Evolutionary conservation across 73 alveolate species (phyloP).

Genomic region (Tetrahymena malaccensis): DNA sequence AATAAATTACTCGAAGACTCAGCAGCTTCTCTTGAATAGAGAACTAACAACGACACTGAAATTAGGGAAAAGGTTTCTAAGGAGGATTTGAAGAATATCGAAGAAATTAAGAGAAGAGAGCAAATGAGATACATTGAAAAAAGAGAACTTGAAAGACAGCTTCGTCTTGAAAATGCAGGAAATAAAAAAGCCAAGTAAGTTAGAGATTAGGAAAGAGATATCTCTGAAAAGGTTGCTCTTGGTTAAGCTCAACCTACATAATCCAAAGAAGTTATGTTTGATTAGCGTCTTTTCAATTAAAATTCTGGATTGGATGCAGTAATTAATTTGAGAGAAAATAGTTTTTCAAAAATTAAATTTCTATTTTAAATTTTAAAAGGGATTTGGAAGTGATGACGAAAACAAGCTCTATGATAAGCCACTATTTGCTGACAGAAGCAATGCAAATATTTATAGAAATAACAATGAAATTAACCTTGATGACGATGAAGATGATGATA

Average conservation of each 20-base stretch:
- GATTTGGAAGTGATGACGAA: neutral
- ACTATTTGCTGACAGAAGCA: neutral
- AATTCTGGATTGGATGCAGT: neutral
- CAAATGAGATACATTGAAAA: slow-evolving; percentile 70
- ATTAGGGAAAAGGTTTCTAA: slow-evolving; percentile 25
- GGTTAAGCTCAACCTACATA: slow-evolving; percentile 74
- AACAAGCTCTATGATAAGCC: neutral
- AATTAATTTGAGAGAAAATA: neutral
- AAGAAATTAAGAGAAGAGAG: slow-evolving; percentile 74
- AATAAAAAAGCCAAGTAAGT: slow-evolving; percentile 62
- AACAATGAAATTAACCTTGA: neutral
- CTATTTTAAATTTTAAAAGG: neutral
- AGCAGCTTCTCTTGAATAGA: neutral
- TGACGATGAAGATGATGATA: neutral
- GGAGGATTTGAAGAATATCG: slow-evolving; percentile 50
- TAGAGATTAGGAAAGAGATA: slow-evolving; percentile 93
- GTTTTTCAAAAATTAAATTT: too few relatives aligned
- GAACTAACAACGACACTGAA: neutral
- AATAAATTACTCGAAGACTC: slow-evolving; percentile 52
- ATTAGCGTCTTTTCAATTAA: neutral
- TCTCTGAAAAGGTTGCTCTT: slow-evolving; percentile 92
- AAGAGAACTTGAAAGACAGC: slow-evolving; percentile 86
- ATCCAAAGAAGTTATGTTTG: neutral
- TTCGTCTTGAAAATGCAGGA: slow-evolving; percentile 78
- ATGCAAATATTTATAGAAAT: neutral